A percentile compares a stretch with the other conserved stretches of the same genome.
phyloP scores from a whole-genome alignment of 495 filamentous ascomycete genomes.

The Xylaria bambusicola region DNA sequence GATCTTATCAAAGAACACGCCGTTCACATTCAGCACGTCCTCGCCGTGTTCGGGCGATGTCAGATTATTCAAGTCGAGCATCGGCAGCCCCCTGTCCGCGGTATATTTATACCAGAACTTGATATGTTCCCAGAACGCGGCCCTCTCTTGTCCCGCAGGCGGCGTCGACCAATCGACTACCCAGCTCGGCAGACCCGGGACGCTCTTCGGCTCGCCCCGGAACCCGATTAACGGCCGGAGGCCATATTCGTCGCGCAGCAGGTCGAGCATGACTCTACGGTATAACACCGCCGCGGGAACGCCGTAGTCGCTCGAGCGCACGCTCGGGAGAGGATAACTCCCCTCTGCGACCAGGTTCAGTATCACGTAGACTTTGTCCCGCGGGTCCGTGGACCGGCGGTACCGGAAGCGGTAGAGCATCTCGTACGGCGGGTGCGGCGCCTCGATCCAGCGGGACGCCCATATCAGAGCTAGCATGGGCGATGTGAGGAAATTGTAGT shows the following conservation, averaged over 20 bases:
- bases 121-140: constrained; percentile 13
- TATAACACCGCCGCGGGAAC: constrained; percentile 17
- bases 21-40: constrained; percentile 17
- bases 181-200: constrained; percentile 19
- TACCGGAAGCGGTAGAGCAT: constrained; percentile 26
- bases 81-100: constrained; percentile 16
- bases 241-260: constrained; percentile 17
- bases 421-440: constrained; percentile 7
- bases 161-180: constrained; percentile 18
- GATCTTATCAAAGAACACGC: constrained; percentile 18
- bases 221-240: constrained; percentile 20
- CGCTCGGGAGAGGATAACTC: constrained; percentile 11
- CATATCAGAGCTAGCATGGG: constrained; percentile 2
- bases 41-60: constrained; percentile 9
- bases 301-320: constrained; percentile 21
- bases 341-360: constrained; percentile 22
- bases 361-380: constrained; percentile 33
- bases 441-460: constrained; percentile 6
- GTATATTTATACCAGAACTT: constrained; percentile 1
- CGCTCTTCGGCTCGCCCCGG: constrained; percentile 19
- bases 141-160: neutral
- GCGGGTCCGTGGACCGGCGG: constrained; percentile 29
- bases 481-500: neutral
- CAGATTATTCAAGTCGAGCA: neutral
- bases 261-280: constrained; percentile 24